These are phyloP conservation scores for Pholiota microspora DNA, from an alignment of 768 basidiomycete species.

Conservation along the genomic window DNA sequence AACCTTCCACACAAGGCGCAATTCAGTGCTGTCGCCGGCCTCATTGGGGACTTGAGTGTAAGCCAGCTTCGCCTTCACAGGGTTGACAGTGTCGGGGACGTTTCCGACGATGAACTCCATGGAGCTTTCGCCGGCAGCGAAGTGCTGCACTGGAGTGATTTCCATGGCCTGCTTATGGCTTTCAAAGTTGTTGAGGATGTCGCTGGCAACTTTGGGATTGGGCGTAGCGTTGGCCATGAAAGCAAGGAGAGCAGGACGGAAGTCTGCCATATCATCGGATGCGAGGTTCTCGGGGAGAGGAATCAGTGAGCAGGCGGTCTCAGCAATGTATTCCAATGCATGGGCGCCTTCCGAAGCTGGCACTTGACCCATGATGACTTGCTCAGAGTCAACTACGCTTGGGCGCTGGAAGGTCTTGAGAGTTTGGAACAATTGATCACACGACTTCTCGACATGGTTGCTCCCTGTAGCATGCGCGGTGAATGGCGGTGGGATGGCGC, in stretches of 20 bases:
- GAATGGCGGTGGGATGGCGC: conserved; percentile 42
- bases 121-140: conserved; percentile 40
- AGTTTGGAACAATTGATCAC: conserved; percentile 37
- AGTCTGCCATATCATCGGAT: conserved; percentile 35
- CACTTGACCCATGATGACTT: conserved; percentile 32
- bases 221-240: conserved; percentile 81
- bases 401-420: conserved; percentile 26
- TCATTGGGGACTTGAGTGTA: conserved; percentile 80
- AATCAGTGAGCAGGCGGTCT: conserved; percentile 49
- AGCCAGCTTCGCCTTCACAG: conserved; percentile 77
- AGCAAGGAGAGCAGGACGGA: conserved; percentile 61
- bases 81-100: conserved; percentile 75
- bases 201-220: conserved; percentile 39
- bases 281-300: background rate
- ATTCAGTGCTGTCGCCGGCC: conserved; percentile 50
- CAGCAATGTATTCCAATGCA: conserved; percentile 44
- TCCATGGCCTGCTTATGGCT: conserved; percentile 50
- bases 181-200: conserved; percentile 51
- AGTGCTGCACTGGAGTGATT: conserved; percentile 38
- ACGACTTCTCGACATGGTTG: conserved; percentile 55
- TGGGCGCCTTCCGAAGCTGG: conserved; percentile 16
- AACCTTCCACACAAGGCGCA: conserved; percentile 84
- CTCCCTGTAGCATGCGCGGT: conserved; percentile 29
- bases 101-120: conserved; percentile 45
- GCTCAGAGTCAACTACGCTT: conserved; percentile 25